Evolutionary conservation across 106 monocot species (phyloP).

Genomic region (Apostasia ramifera): DNA sequence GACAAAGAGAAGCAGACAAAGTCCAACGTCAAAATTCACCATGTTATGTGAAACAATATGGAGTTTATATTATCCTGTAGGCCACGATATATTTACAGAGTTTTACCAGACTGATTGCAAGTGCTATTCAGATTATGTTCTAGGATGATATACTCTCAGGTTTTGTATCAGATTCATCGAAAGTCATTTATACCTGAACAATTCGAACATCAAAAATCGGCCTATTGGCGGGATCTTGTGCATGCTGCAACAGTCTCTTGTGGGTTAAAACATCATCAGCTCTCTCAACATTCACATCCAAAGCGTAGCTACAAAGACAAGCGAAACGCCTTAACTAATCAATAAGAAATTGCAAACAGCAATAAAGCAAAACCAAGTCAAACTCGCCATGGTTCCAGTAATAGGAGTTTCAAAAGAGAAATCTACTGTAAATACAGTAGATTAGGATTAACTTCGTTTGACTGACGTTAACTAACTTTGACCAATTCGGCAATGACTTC

Average conservation of each 20-base stretch:
- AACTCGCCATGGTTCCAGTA: neutral
- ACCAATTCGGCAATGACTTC: too few relatives aligned
- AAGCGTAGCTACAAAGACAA: conserved; percentile 49
- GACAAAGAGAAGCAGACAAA: too few relatives aligned
- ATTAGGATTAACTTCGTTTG: neutral
- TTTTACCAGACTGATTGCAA: too few relatives aligned
- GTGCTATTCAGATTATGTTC: too few relatives aligned
- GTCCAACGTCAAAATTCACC: too few relatives aligned
- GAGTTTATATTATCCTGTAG: too few relatives aligned
- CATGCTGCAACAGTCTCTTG: conserved; percentile 56
- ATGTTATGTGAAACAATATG: too few relatives aligned
- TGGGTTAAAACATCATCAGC: conserved; percentile 83
- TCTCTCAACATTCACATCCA: conserved; percentile 87
- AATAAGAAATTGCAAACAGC: neutral
- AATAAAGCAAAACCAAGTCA: neutral
- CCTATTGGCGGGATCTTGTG: conserved; percentile 43
- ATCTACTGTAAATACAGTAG: neutral
- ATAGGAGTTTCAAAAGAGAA: neutral
- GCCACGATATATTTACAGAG: too few relatives aligned
- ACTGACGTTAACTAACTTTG: too few relatives aligned
- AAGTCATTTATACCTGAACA: conserved; percentile 49
- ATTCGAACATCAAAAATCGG: conserved; percentile 62
- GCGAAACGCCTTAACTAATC: neutral
- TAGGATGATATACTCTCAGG: too few relatives aligned
- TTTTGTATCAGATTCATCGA: too few relatives aligned